Evolutionary conservation across 1,139 yeast genomes (phyloP), one percentile per base, ranked within the genome.

Genomic region (Lodderomyces metapsilosis): DNA sequence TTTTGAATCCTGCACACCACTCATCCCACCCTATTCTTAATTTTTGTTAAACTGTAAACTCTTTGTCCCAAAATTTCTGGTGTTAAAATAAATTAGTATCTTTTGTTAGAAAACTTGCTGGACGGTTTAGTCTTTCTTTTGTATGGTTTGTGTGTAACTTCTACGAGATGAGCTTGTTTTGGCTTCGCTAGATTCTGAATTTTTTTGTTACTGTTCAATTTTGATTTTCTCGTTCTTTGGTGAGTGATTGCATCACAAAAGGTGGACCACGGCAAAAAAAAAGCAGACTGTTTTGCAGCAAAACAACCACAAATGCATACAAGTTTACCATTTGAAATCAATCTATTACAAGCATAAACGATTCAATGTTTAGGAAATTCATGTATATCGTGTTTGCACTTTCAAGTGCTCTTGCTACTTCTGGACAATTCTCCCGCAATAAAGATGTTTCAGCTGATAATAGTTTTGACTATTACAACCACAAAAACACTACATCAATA

Each of bases 241-340:
- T 25, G 30, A 16, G 4, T 7, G n/a, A 8, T 25, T 16, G 32
- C 17, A 15, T 25, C 32, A 28, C 32, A 28, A 28, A 28, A n/a
- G n/a, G n/a, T n/a, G n/a, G n/a, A n/a, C n/a, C n/a, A n/a, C n/a
- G n/a, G n/a, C n/a, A n/a, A n/a, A n/a, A n/a, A n/a, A 4, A 4
- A 3, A 11, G 17, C 5, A 24, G 27, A 13, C 13, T 5, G n/a
- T 7, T 8, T 28, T 15, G 32, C 32, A 15, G 32, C 32, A 28
- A 28, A 28, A 28, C 15, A 28, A 4, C 35, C 25, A 32, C 23
- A 32, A 32, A 20, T n/a, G n/a, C n/a, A n/a, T n/a, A n/a, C n/a
- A n/a, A n/a, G n/a, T n/a, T n/a, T n/a, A n/a, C n/a, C n/a, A n/a
- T n/a, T n/a, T n/a, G n/a, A n/a, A n/a, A n/a, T n/a, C n/a, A n/a